These are phyloP conservation scores for Heliocybe sulcata DNA, from an alignment of 1,284 basidiomycete genomes.

Conservation along the genomic window DNA sequence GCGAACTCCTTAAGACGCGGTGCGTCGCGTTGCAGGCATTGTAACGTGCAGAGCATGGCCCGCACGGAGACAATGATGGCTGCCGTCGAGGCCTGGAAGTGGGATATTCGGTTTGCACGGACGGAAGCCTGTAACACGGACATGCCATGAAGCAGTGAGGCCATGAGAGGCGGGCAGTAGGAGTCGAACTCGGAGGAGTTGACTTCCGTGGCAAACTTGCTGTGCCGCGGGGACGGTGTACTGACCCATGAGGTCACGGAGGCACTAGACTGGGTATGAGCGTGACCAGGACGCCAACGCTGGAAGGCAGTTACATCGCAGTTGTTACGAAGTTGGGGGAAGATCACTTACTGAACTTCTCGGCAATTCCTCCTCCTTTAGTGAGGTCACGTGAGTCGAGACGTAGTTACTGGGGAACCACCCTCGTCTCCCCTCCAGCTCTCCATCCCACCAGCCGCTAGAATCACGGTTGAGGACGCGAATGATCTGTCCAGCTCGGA, in stretches of 20 bases:
- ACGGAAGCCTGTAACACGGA: constrained; percentile 84
- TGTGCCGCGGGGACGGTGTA: constrained; percentile 25
- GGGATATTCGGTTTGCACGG: constrained; percentile 63
- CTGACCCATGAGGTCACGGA: constrained; percentile 52
- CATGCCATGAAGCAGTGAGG: constrained; percentile 77
- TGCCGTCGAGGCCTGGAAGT: constrained; percentile 79
- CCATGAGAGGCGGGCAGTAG: constrained; percentile 67
- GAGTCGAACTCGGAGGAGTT: constrained; percentile 26
- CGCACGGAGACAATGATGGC: constrained; percentile 94
- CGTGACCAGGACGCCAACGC: constrained; percentile 25
- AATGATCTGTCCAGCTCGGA: constrained; percentile 87
- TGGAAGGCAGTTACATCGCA: constrained; percentile 1
- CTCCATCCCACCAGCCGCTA: constrained; percentile 99
- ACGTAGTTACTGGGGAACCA: constrained; percentile 99
- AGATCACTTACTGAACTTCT: constrained; percentile 31
- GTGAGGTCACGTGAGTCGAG: constrained; percentile 46
- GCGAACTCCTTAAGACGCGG: constrained; percentile 63
- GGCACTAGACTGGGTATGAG: constrained; percentile 38
- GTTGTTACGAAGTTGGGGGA: background rate
- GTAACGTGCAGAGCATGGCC: constrained; percentile 79
- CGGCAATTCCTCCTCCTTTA: constrained; percentile 45
- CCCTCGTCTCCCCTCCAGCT: constrained; percentile 80
- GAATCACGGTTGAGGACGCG: constrained; percentile 81
- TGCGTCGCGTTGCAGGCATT: constrained; percentile 83
- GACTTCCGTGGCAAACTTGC: constrained; percentile 11